Evolutionary conservation across 805 yeast species (phyloP).

Genomic region (Myxozyma geophila): DNA sequence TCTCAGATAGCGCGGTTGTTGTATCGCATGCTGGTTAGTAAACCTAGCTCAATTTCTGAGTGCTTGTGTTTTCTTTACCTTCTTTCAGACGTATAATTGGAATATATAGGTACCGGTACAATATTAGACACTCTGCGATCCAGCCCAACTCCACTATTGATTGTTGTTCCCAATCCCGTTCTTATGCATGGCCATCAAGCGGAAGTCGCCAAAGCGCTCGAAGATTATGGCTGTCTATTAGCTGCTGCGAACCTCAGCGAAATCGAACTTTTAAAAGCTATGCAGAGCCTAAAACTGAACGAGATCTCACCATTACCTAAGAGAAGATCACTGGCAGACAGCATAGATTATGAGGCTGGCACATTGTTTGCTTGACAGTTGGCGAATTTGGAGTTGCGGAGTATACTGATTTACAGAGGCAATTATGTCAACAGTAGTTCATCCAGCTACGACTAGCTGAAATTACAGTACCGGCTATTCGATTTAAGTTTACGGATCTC

Average conservation of each 20-base stretch:
- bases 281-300: neutral
- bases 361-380: neutral
- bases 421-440: too few relatives aligned
- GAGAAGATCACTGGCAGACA: neutral
- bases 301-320: neutral
- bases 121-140: constrained; percentile 73
- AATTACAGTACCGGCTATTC: too few relatives aligned
- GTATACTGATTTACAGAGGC: too few relatives aligned
- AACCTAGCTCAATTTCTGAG: neutral
- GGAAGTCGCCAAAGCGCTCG: constrained; percentile 70
- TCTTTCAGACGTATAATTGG: too few relatives aligned
- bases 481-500: too few relatives aligned
- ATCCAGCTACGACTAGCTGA: too few relatives aligned
- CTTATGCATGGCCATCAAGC: constrained; percentile 89
- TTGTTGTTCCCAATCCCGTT: constrained; percentile 70
- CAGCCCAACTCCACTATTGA: constrained; percentile 53
- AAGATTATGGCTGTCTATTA: constrained; percentile 25
- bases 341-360: constrained; percentile 22
- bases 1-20: constrained; percentile 59
- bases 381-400: neutral
- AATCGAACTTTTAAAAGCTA: neutral
- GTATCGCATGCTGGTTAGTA: constrained; percentile 76
- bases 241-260: constrained; percentile 1
- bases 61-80: neutral
- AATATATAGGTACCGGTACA: constrained; percentile 71